These are phyloP conservation scores for Dictyostelium discoideum DNA, from an alignment of 78 protist species.

Conservation along the genomic window dicty_2.7 NC_007090.3:3642501-3643000, in stretches of 20 bases:
- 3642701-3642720: conserved; percentile 20
- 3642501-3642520: not conserved
- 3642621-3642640: conserved; percentile 14
- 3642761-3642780: conserved; percentile 20
- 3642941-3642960: not conserved
- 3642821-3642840: conserved; percentile 3
- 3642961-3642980: not conserved
- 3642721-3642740: conserved; percentile 32
- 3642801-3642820: not conserved
- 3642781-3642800: conserved; percentile 31
- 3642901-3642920: too few species aligned
- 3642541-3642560: not conserved
- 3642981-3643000: conserved; percentile 11
- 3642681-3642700: conserved; percentile 35
- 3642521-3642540: not conserved
- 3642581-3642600: not conserved
- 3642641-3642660: not conserved
- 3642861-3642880: too few species aligned
- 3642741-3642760: conserved; percentile 32
- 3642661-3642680: conserved; percentile 38
- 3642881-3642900: too few species aligned
- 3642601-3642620: not conserved
- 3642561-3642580: not conserved
- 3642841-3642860: not conserved
- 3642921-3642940: not conserved